Conservation (phyloP, 2,329 filamentous ascomycete species). For the Cladosporium velox region DNA sequence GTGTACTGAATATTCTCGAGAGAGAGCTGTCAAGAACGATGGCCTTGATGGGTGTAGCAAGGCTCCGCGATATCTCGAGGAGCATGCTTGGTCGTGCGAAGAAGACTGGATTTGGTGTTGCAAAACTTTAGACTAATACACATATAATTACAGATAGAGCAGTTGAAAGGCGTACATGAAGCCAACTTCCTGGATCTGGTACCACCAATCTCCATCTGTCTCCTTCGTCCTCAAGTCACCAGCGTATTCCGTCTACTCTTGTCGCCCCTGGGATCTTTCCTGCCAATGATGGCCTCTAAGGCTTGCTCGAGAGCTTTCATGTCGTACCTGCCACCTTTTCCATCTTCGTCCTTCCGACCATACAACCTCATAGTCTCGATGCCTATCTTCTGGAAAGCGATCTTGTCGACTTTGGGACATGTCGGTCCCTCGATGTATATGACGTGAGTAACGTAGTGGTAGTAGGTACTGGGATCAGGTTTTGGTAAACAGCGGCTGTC, state of each 20-base stretch:
- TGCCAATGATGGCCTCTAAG: slow-evolving; percentile 74
- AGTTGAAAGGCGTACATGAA: neutral
- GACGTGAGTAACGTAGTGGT: slow-evolving; percentile 77
- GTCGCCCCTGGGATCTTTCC: slow-evolving; percentile 53
- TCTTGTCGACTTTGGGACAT: slow-evolving; percentile 70
- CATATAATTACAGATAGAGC: neutral
- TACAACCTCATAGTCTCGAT: slow-evolving; percentile 79
- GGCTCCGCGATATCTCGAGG: slow-evolving; percentile 25
- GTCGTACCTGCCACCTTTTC: slow-evolving; percentile 69
- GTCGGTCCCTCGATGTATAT: slow-evolving; percentile 73
- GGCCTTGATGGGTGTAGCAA: slow-evolving; percentile 29
- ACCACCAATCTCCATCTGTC: neutral
- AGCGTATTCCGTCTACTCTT: slow-evolving; percentile 60
- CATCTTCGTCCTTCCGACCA: slow-evolving; percentile 58
- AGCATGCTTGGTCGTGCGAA: slow-evolving; percentile 18
- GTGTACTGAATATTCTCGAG: slow-evolving; percentile 22
- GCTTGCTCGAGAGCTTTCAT: slow-evolving; percentile 71
- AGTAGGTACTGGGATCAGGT: slow-evolving; percentile 51
- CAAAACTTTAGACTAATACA: slow-evolving; percentile 13
- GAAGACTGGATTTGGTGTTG: slow-evolving; percentile 15
- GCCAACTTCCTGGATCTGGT: neutral
- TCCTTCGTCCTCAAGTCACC: slow-evolving; percentile 9
- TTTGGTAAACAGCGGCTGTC: slow-evolving; percentile 58
- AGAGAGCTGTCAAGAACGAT: slow-evolving; percentile 27
- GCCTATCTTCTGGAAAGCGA: slow-evolving; percentile 63